Evolutionary conservation across 257 asterid species (phyloP), one percentile per base, ranked within the genome.

Genomic region (Haberlea rhodopensis): DNA sequence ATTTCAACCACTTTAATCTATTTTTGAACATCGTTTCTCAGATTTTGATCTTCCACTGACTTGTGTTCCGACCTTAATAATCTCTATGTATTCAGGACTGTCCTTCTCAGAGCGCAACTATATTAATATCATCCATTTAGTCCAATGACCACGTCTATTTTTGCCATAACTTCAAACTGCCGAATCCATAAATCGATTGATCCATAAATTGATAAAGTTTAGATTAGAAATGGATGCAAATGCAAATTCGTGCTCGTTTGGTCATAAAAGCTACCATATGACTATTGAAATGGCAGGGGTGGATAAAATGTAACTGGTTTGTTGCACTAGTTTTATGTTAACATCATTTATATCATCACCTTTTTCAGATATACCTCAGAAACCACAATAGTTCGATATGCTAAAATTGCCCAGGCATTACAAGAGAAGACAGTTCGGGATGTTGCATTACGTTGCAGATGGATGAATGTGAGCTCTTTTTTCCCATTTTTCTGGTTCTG

Each of bases 391-490:
- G 65, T 81, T 60, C 81, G 91, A 29, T 91, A 86, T 75, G 88
- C 96, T 10, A 88, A 88, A 76, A 91, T 91, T 60, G 83, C 98
- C n/a, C 85, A 71, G 80, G 85, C 87, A 31, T 71, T 91, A 68
- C 78, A 82, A 65, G 94, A 85, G 57, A 91, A 91, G 84, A 91
- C 98, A 11, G 96, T 88, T 73, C 98, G 98, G 9, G 98, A 91
- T 73, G 86, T 88, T 70, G 98, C 96, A 65, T 70, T 91, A 49
- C 92, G 96, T 18, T 84, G 94, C 80, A 86, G 96, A 82, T 86
- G 95, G 95, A 88, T 91, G 96, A 86, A 68, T 31, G 98, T 91
- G 83, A 86, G 96, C 70, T 63, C 46, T 63, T 45, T 22, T 27
- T 57, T 6, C n/a, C n/a, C n/a, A n/a, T n/a, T n/a, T n/a, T n/a